Percentiles rank a stretch among this genome's conserved stretches.
Evolutionary conservation across 371 early-diverging fungal genomes (phyloP).

Genomic region (Nematocida sp.): DNA sequence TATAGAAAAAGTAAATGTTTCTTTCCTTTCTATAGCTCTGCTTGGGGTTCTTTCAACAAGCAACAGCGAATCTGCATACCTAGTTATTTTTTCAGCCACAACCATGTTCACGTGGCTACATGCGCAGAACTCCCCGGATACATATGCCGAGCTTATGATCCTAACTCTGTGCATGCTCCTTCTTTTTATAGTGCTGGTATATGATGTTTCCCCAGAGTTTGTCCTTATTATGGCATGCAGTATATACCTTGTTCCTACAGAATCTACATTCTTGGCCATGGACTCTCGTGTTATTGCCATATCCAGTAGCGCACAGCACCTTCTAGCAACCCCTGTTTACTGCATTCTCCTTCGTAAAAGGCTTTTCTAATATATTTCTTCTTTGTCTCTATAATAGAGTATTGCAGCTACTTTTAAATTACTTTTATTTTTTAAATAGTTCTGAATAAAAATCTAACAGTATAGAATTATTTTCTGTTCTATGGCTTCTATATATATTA

Average conservation of each 20-base stretch:
- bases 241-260: slow-evolving; percentile 37
- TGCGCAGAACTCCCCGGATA: slow-evolving; percentile 6
- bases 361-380: neutral
- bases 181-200: slow-evolving; percentile 17
- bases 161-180: slow-evolving; percentile 9
- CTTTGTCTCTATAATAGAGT: too few relatives aligned
- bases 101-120: slow-evolving; percentile 48
- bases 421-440: neutral
- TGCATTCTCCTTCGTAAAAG: neutral
- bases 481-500: too few relatives aligned
- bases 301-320: neutral
- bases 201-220: slow-evolving; percentile 21
- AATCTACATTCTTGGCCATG: neutral
- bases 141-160: slow-evolving; percentile 7
- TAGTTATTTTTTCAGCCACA: slow-evolving; percentile 6
- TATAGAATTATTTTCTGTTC: too few relatives aligned
- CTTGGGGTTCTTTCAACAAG: slow-evolving; percentile 23
- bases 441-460: neutral
- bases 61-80: slow-evolving; percentile 14
- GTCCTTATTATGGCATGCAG: slow-evolving; percentile 40
- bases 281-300: slow-evolving; percentile 10
- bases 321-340: slow-evolving; percentile 7
- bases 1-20: slow-evolving; percentile 45
- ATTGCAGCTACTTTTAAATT: neutral
- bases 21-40: slow-evolving; percentile 30